These are phyloP conservation scores for Termitomyces sp. DNA, from an alignment of 768 basidiomycete genomes.

Conservation along the genomic window DNA sequence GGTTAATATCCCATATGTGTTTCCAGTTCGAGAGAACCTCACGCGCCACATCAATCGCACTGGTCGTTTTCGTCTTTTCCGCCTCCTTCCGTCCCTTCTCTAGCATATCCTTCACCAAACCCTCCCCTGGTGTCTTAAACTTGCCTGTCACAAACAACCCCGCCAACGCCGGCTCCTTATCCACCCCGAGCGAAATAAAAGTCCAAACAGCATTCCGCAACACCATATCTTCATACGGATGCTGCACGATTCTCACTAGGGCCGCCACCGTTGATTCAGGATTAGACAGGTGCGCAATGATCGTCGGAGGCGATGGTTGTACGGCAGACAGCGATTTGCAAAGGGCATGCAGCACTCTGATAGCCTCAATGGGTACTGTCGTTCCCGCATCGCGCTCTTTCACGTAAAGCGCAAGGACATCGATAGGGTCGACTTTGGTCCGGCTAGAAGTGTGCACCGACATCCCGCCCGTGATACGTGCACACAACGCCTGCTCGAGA, in stretches of 20 bases:
- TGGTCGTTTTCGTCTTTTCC: conserved; percentile 33
- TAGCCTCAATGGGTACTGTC: conserved; percentile 58
- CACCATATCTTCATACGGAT: conserved; percentile 72
- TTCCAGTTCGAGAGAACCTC: conserved; percentile 67
- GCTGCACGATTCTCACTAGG: conserved; percentile 66
- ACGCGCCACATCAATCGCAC: conserved; percentile 62
- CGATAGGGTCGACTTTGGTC: conserved; percentile 62
- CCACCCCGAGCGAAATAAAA: conserved; percentile 74
- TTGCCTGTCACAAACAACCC: conserved; percentile 73
- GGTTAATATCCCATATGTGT: conserved; percentile 71
- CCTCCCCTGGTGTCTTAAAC: conserved; percentile 43
- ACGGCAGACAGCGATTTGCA: conserved; percentile 57
- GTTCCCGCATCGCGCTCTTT: conserved; percentile 57
- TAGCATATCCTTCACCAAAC: conserved; percentile 30
- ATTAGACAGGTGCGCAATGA: conserved; percentile 73
- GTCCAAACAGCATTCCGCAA: conserved; percentile 78
- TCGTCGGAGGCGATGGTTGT: conserved; percentile 60
- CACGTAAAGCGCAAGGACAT: conserved; percentile 65
- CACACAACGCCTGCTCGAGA: conserved; percentile 72
- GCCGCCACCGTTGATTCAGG: conserved; percentile 65
- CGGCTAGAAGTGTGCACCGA: conserved; percentile 38
- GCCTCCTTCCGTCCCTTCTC: conserved; percentile 23
- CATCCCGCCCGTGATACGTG: conserved; percentile 47
- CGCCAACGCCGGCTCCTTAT: conserved; percentile 82
- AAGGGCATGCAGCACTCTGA: conserved; percentile 60